These are phyloP conservation scores for Populus deltoides DNA, from an alignment of 345 rosid species.

Conservation along the genomic window DNA sequence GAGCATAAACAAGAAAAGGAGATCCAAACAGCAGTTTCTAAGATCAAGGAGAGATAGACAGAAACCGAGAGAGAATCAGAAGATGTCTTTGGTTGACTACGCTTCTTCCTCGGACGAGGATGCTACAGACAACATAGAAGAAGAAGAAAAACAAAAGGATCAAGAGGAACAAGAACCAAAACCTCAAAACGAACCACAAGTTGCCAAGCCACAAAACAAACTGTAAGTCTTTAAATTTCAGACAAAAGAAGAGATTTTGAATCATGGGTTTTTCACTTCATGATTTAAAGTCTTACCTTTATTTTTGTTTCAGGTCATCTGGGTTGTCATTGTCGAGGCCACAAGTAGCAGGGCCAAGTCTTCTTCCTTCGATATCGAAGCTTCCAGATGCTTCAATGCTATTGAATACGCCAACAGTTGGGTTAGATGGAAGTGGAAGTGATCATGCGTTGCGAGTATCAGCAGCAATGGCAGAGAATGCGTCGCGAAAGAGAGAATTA, in stretches of 20 bases:
- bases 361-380: slow-evolving; percentile 32
- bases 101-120: slow-evolving; percentile 66
- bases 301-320: slow-evolving; percentile 30
- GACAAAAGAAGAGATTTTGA: background rate
- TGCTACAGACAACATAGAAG: slow-evolving; percentile 25
- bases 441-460: slow-evolving; percentile 80
- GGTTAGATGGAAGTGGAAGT: slow-evolving; percentile 32
- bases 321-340: background rate
- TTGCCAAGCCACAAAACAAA: slow-evolving; percentile 15
- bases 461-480: slow-evolving; percentile 64
- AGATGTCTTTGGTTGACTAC: slow-evolving; percentile 70
- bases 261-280: background rate
- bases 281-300: background rate
- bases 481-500: slow-evolving; percentile 63
- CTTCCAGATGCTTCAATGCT: slow-evolving; percentile 88
- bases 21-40: background rate
- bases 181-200: slow-evolving; percentile 14
- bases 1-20: background rate
- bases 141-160: slow-evolving; percentile 4
- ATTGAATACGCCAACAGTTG: slow-evolving; percentile 46
- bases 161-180: background rate
- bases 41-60: background rate
- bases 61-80: slow-evolving; percentile 2
- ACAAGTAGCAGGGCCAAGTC: background rate
- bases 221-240: slow-evolving; percentile 26